Evolutionary conservation across 805 yeast genomes (phyloP), one percentile per base, ranked within the genome.

Genomic region (Isabelozyma rhagii): DNA sequence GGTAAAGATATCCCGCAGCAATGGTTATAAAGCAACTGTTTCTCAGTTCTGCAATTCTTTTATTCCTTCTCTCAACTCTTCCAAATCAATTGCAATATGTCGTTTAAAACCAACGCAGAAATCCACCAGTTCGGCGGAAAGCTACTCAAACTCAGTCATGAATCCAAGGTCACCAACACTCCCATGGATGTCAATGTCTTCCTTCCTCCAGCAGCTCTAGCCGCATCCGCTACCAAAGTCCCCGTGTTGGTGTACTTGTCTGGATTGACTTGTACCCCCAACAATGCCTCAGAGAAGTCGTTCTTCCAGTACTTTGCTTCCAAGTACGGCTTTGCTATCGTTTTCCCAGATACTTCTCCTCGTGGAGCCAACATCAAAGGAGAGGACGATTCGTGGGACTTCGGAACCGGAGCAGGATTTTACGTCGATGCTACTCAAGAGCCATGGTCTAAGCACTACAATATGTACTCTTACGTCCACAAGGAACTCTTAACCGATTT

Each of bases 281-380:
- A 89, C 71, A 94, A 92, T 64, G 96, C 96, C 48, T 78, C 92
- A 8, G 98, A 94, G 66, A 94, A 94, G 77, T 96, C 97, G 0
- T 89, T 85, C 58, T 80, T 92, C 74, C 93, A 85, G 59, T 80
- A 84, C 49, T 85, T 84, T 63, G 96, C 96, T 7, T 81, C 84
- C 55, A 79, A 87, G 61, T 82, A 83, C 61, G 96, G 96, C 4
- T 85, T 93, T 66, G 96, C 96, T 0, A 71, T 93, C 14, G 90
- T 93, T 1, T 92, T 87, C 67, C 98, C 99, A 15, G 99, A 93
- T 68, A 94, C 99, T 3, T 92, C 98, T 8, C 98, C 99, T 48
- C 82, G 98, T 56, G 97, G 96, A 13, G 83, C 85, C 11, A 76
- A 75, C 45, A 75, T 85, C 51, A 83, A 80, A 31, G 96, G 96